Evolutionary conservation across 805 yeast genomes (phyloP), one percentile per base, ranked within the genome.

Genomic region (Suhomyces canberraensis): DNA sequence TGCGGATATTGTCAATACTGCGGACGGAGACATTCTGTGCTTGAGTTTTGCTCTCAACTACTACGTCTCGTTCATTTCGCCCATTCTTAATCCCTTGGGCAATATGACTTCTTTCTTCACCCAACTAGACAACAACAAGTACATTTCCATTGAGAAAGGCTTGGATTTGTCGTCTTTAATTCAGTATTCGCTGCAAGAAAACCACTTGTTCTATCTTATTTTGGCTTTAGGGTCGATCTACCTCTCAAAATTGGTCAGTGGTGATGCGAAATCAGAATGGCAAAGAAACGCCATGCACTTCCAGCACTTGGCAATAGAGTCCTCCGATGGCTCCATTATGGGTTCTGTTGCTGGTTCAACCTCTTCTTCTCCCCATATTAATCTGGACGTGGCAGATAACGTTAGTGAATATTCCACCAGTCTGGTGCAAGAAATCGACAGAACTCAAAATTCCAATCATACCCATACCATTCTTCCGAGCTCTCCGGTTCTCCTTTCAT

Each of bases 31-130:
- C 33, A 35, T 38, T 14, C 37, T 39, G 19, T 37, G 45, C 17
- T 34, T 54, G 25, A 45, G 44, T 33, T 50, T 44, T 34, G 59
- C 62, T 4, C 37, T 57, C 11, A 47, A 44, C 29, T 57, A 52
- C 41, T 57, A 56, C 38, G 44, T 57, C 11, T 44, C 46, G 16
- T 54, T 48, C 30, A 47, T 57, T 17, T 49, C 57, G 3, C 62
- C 62, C 1, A 54, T 56, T n/a, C 45, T 56, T 26, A 52, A 55
- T 34, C 62, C 62, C n/a, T 41, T 56, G 15, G 56, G 55, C 3
- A 34, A 35, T 20, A 34, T 33, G 14, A 33, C 39, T 20, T 26
- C 24, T 3, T 45, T 31, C 31, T 35, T 28, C 20, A 42, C 30
- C 31, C 49, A 37, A 18, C 30, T 33, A 11, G 41, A 29, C 14